Conservation (phyloP, 1,284 basidiomycete species). For the Trametes pubescens region DNA sequence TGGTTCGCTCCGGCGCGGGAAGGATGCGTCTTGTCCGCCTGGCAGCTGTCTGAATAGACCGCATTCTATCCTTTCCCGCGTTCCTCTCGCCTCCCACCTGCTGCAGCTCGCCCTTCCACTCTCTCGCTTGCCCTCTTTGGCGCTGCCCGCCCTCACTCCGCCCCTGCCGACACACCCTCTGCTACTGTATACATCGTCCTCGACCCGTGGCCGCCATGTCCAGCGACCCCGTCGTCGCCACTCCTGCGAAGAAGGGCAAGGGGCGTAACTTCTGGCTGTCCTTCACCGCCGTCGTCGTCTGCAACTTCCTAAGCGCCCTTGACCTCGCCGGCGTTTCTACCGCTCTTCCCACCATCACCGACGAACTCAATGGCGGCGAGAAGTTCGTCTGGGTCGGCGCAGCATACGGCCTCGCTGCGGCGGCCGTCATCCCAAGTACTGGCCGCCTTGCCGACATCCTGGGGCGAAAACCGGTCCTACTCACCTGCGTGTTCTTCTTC, state of each 20-base stretch:
- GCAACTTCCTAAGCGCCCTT: conserved; percentile 40
- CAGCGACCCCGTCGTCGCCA: background rate
- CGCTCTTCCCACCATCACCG: conserved; percentile 26
- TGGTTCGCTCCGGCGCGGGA: background rate
- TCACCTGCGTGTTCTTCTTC: conserved; percentile 43
- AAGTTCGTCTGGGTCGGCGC: conserved; percentile 48
- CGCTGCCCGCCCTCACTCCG: too few relatives aligned
- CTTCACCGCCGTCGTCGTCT: conserved; percentile 31
- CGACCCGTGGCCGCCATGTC: background rate
- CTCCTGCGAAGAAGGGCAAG: background rate
- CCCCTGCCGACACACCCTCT: background rate
- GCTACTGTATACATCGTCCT: background rate
- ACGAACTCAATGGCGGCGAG: conserved; percentile 20
- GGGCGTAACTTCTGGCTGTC: conserved; percentile 32
- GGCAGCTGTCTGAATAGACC: background rate
- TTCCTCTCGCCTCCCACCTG: background rate
- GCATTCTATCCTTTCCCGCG: background rate
- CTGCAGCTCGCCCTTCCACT: too few relatives aligned
- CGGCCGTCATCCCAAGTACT: conserved; percentile 42
- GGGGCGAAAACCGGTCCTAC: conserved; percentile 45
- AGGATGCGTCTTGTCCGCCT: background rate
- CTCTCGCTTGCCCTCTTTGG: too few relatives aligned
- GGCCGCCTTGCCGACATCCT: conserved; percentile 44
- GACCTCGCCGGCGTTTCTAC: conserved; percentile 32
- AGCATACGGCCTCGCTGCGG: conserved; percentile 45